Base-by-base conservation (phyloP, 768 basidiomycete species). In the Hydnomerulius pinastri region DNA sequence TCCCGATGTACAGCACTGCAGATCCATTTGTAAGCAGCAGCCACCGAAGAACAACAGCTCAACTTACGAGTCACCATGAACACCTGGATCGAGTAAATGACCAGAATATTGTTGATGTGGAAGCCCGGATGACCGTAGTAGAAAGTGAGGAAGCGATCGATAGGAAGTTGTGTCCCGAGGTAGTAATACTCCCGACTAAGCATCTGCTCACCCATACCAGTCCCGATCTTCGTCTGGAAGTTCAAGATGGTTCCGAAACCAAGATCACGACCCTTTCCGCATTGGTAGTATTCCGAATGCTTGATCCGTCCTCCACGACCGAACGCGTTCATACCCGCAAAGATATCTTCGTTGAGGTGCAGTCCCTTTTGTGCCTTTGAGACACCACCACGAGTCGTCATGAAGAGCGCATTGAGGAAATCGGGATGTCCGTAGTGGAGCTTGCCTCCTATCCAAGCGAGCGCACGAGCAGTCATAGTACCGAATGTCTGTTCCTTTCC, bases 151-250 rank as follows among this genome's bases (percentile, higher is more conserved):
- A 99, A 99, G 21, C 97, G 90, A 68, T 99, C 97, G 62, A 99
- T 85, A 28, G 97, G 97, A 48, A 99, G 78, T 68, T 99, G 97
- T 8, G 97, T 99, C 44, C 97, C 97, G 40, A 99, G 79, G 69
- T 98, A 99, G 71, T 98, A 99, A 69, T 99, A 99, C 73, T 99
- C 97, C 59, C 97, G 85, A 72, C 94, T 98, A 60, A 99, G 86
- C 94, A 98, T 96, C 66, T 99, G 97, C 71, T 99, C 97, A 61
- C 97, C 97, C 97, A 99, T 99, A 72, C 97, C 97, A 25, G 92
- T 97, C 24, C 96, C 96, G 63, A 99, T 97, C 82, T 99, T 99
- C 43, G 97, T 99, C 77, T 98, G 94, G 85, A 99, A 99, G 70
- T 98, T 98, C 63, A 99, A 77, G 65, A 98, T 98, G 38, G 97